A percentile compares a stretch with the other conserved stretches of the same genome.
These are phyloP conservation scores for Colletotrichum sp. DNA, from an alignment of 2,329 filamentous ascomycete genomes.

Conservation along the genomic window DNA sequence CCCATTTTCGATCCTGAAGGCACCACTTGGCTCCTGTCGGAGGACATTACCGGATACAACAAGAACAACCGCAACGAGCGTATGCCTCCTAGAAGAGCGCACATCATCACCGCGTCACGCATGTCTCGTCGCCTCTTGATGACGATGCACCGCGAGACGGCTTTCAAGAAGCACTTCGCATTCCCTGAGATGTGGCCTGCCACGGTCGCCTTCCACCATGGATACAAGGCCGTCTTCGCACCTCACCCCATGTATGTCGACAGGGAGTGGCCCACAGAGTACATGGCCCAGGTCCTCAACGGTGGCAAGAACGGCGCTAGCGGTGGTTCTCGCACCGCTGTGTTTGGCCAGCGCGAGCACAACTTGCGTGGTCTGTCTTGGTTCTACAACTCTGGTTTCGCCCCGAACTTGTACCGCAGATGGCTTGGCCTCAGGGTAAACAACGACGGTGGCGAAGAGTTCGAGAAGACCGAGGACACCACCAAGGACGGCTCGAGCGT, in stretches of 20 bases:
- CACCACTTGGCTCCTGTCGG: constrained; percentile 81
- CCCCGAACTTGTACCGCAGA: constrained; percentile 78
- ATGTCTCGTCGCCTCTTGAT: constrained; percentile 81
- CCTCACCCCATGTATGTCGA: constrained; percentile 91
- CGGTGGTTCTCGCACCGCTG: constrained; percentile 73
- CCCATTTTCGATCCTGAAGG: constrained; percentile 90
- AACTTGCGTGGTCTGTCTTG: constrained; percentile 87
- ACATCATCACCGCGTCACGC: constrained; percentile 87
- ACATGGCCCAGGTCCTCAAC: constrained; percentile 82
- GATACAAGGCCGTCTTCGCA: constrained; percentile 88
- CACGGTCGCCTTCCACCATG: constrained; percentile 86
- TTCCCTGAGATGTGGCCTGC: constrained; percentile 98
- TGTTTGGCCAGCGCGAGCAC: constrained; percentile 86
- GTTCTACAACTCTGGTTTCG: constrained; percentile 90
- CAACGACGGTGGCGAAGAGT: constrained; percentile 78
- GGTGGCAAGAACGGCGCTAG: constrained; percentile 75
- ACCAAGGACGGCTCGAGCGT: constrained; percentile 55
- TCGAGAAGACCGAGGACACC: constrained; percentile 65
- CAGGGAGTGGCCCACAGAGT: constrained; percentile 81
- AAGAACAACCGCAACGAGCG: constrained; percentile 60
- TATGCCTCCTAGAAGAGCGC: constrained; percentile 73
- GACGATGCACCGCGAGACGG: constrained; percentile 91
- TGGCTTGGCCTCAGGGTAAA: constrained; percentile 87
- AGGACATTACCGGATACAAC: constrained; percentile 88
- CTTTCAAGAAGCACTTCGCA: constrained; percentile 84